phyloP scores from a whole-genome alignment of 2,329 filamentous ascomycete species.

The Phialophora chinensis region DNA sequence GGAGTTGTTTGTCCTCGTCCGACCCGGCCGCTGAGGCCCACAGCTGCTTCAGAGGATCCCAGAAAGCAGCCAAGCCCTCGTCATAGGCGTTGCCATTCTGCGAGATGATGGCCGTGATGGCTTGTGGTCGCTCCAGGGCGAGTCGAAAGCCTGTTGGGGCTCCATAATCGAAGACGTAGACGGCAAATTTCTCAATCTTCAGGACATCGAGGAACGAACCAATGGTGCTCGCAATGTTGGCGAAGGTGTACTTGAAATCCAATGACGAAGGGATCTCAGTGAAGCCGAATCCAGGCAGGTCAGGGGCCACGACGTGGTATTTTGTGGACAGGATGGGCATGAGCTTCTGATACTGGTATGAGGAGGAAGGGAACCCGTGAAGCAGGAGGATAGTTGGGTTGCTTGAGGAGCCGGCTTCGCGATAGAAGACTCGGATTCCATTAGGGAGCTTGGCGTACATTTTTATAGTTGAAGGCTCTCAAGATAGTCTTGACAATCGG shows the following conservation, averaged over 20 bases:
- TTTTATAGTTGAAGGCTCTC: neutral
- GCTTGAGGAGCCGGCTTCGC: constrained; percentile 44
- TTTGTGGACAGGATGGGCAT: constrained; percentile 52
- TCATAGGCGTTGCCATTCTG: constrained; percentile 68
- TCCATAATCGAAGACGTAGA: constrained; percentile 70
- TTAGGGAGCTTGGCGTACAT: constrained; percentile 34
- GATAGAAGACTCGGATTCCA: constrained; percentile 48
- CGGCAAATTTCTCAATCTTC: constrained; percentile 54
- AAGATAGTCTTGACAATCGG: neutral
- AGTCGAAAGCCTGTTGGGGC: constrained; percentile 62
- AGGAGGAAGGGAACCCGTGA: constrained; percentile 56
- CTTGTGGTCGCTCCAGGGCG: constrained; percentile 56
- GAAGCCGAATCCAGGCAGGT: constrained; percentile 66
- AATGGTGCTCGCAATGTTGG: constrained; percentile 56
- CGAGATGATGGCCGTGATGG: constrained; percentile 60
- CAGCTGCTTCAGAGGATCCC: constrained; percentile 55
- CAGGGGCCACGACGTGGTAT: constrained; percentile 60
- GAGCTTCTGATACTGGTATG: constrained; percentile 53
- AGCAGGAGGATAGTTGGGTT: constrained; percentile 53
- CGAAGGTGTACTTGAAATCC: constrained; percentile 62
- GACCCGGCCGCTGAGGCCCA: constrained; percentile 51
- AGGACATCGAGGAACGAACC: constrained; percentile 58
- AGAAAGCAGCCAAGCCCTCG: constrained; percentile 62
- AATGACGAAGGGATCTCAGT: constrained; percentile 53
- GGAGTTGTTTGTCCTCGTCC: constrained; percentile 41